Percentiles rank a stretch among this genome's conserved stretches.
These are phyloP conservation scores for Spizellomyces sp. DNA, from an alignment of 192 early-diverging fungal species.

Conservation along the genomic window DNA sequence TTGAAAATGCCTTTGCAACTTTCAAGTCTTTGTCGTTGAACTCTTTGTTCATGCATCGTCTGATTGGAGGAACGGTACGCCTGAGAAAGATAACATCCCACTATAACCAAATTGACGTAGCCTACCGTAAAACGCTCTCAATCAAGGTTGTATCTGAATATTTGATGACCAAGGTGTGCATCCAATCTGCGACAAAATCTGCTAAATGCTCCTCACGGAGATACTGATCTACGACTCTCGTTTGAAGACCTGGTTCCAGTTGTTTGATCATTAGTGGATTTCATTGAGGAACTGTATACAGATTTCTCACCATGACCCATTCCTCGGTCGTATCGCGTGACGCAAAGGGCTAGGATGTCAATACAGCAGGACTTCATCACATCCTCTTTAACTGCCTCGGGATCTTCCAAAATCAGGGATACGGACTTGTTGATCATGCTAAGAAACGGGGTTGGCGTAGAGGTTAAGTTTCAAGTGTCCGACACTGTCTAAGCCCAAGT, in stretches of 20 bases:
- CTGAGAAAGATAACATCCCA: neutral
- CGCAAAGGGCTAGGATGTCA: conserved; percentile 72
- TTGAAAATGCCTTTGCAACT: conserved; percentile 79
- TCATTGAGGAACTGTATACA: neutral
- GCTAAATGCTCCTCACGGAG: conserved; percentile 55
- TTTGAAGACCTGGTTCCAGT: conserved; percentile 24
- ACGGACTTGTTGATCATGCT: conserved; percentile 55
- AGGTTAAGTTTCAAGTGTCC: neutral
- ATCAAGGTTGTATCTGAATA: conserved; percentile 22
- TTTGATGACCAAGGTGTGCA: conserved; percentile 27
- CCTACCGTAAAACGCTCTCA: conserved; percentile 36
- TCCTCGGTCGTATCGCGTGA: conserved; percentile 76
- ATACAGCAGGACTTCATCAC: conserved; percentile 64
- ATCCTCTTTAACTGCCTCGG: conserved; percentile 63
- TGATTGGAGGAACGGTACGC: neutral
- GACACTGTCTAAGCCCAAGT: no score
- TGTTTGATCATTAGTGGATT: neutral
- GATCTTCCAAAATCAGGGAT: conserved; percentile 75
- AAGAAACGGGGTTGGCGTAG: neutral
- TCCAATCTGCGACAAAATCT: conserved; percentile 47
- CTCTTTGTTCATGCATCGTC: conserved; percentile 20
- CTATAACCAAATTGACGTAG: neutral
- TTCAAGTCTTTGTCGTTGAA: conserved; percentile 65
- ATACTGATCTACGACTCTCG: conserved; percentile 38
- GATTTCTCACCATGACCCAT: conserved; percentile 24